Evolutionary conservation across 73 alveolate species (phyloP), one percentile per base, ranked within the genome.

Genomic region (Breviolum minutum): DNA sequence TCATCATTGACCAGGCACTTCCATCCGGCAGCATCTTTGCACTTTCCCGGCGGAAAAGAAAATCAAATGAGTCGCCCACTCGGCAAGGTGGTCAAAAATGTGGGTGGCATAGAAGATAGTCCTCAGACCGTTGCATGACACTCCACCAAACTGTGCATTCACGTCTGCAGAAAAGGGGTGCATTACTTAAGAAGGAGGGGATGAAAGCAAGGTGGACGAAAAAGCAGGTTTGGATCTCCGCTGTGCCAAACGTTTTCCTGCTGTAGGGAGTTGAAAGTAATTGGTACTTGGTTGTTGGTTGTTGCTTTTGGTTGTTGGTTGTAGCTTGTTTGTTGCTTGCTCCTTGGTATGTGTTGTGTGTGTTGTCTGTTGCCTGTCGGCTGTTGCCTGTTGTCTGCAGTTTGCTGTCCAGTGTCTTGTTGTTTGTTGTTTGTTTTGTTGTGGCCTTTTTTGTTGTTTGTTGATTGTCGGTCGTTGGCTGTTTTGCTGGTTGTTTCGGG

Each of bases 1-100:
- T 16, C 48, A 32, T 79, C 8, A 30, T 11, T 66, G 97, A 62
- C 88, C 24, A 71, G 97, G 88, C 70, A 17, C 97, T 11, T 82
- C 62, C 48, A 90, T 77, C 32, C 87, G 74, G 76, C 97, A 90
- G 97, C 97, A 90, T 27, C 97, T 32, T 48, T 90, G 88, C 76
- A 90, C 70, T 63, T 90, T 90, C 26, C 97, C 98, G 16, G 82
- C 82, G 16, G 93, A 61, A 20, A 93, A 93, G n/a, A 74, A 93
- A 61, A 93, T 69, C 84, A 93, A 29, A 63, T 93, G 92, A 19
- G 98, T 93, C 26, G 98, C 98, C 98, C 98, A 93, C 68, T 93
- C 98, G 10, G 98, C 98, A 26, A 93, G 92, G 98, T 93, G 98
- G 74, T 93, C 98, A 63, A 93, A 93, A 22, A 74, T 93, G 71